Base-by-base conservation (phyloP, 1,284 basidiomycete species). In the Somion occarium region DNA sequence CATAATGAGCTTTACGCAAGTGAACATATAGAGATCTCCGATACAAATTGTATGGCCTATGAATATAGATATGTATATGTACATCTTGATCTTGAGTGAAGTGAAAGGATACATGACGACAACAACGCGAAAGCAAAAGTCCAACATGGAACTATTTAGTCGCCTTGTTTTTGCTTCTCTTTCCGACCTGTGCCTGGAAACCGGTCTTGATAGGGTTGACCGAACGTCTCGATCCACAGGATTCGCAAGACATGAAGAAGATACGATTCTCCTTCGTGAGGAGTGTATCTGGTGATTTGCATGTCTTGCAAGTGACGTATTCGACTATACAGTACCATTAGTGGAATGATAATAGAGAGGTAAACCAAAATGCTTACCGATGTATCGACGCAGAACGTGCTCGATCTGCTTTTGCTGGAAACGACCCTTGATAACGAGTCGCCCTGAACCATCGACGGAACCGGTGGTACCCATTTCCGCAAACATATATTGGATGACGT, bases 371-470 rank as follows among this genome's bases (percentile, higher is more conserved):
- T 43, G 72, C 86, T 58, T 66, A 93, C 94, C 89, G 64, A 99
- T 98, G 71, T 99, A 99, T 59, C 93, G 84, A 66, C 96, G 81
- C 58, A 99, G 71, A 7, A 99, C 94, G 68, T 98, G 98, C 73
- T 99, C 97, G 59, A 99, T 89, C 70, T 98, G 95, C 74, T 98
- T 98, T 65, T 96, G 96, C 68, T 95, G 94, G 83, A 98, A 99
- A 56, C 93, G 85, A 66, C 96, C 96, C 68, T 91, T 95, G 78
- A 99, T 98, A 61, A 99, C 91, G 52, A 99, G 78, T 50, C 96
- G 86, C 38, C 92, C 91, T 3, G 85, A 82, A 53, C 94, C 97
- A 64, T 98, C 97, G 46, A 98, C 91, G 46, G 89, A 93, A 53
- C 96, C 96, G 44, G 90, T 95, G 12, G 97, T 99, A 75, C 97